Percentiles rank a stretch among this genome's conserved stretches.
phyloP scores from a whole-genome alignment of 371 early-diverging fungal genomes.

The Syncephalastrum sp. region DNA sequence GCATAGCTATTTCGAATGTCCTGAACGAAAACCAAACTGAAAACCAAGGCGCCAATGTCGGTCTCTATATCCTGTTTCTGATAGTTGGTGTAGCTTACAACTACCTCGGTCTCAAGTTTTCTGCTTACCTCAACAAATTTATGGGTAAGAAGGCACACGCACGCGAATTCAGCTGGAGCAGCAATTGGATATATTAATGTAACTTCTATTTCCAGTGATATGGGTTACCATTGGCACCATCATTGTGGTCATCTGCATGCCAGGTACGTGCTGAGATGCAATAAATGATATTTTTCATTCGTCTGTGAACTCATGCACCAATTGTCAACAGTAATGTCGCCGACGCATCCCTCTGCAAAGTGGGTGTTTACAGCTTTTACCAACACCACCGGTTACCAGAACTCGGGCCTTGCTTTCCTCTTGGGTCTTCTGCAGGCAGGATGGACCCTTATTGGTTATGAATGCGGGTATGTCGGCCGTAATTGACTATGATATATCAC shows the following conservation, averaged over 20 bases:
- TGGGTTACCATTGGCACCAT: conserved; percentile 38
- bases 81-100: conserved; percentile 17
- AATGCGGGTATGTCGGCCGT: background rate
- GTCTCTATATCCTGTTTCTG: conserved; percentile 28
- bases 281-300: too few species aligned
- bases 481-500: too few species aligned
- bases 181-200: background rate
- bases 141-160: conserved; percentile 12
- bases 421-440: conserved; percentile 40
- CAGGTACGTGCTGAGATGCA: conserved; percentile 10
- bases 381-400: conserved; percentile 35
- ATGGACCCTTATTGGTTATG: conserved; percentile 26
- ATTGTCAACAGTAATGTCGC: conserved; percentile 25
- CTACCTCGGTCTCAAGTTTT: conserved; percentile 30
- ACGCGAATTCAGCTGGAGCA: background rate
- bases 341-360: conserved; percentile 24
- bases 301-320: too few species aligned
- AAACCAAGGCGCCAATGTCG: conserved; percentile 34
- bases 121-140: conserved; percentile 28
- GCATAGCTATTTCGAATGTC: conserved; percentile 18
- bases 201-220: conserved; percentile 13
- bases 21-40: conserved; percentile 17
- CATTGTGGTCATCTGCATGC: conserved; percentile 31
- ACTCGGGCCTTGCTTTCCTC: conserved; percentile 30
- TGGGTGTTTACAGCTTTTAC: conserved; percentile 42